phyloP scores from a whole-genome alignment of 441 rosid genomes.

The Pelargonium fulgidum region DNA sequence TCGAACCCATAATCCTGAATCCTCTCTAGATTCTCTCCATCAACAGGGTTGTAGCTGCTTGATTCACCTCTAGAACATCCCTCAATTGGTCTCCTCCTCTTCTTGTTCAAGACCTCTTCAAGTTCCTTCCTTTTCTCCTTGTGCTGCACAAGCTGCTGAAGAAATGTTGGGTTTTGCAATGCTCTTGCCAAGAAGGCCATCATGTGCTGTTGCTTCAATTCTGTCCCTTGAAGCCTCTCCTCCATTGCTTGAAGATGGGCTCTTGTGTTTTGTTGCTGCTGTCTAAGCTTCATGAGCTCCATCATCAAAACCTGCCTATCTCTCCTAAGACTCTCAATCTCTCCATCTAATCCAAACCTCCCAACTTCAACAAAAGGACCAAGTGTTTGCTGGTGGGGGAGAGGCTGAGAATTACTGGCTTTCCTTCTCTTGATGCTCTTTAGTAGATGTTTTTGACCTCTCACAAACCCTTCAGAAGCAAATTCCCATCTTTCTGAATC shows the following conservation, averaged over 20 bases:
- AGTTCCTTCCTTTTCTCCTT: conserved; percentile 52
- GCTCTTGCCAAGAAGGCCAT: conserved; percentile 77
- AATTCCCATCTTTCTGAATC: conserved; percentile 82
- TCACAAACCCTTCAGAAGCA: conserved; percentile 35
- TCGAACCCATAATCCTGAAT: conserved; percentile 27
- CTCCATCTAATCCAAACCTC: conserved; percentile 53
- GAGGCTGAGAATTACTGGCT: conserved; percentile 31
- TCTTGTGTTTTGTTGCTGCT: conserved; percentile 60
- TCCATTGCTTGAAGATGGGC: conserved; percentile 58
- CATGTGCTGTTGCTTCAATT: conserved; percentile 76
- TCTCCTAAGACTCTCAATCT: conserved; percentile 46
- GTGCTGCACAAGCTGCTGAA: conserved; percentile 48
- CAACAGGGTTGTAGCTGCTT: conserved; percentile 23
- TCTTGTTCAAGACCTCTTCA: conserved; percentile 47
- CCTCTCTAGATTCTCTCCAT: conserved; percentile 49
- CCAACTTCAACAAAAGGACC: conserved; percentile 58
- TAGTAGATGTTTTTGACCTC: conserved; percentile 60
- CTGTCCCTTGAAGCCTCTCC: conserved; percentile 53
- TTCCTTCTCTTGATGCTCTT: conserved; percentile 62
- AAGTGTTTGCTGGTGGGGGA: conserved; percentile 34
- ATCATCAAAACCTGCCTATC: conserved; percentile 52
- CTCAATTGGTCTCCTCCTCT: conserved; percentile 45
- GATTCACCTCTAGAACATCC: conserved; percentile 16
- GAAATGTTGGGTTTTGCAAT: conserved; percentile 48
- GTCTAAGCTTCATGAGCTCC: conserved; percentile 67